Evolutionary conservation across 2,329 filamentous ascomycete genomes (phyloP).

Genomic region (Apiospora pterosperma): DNA sequence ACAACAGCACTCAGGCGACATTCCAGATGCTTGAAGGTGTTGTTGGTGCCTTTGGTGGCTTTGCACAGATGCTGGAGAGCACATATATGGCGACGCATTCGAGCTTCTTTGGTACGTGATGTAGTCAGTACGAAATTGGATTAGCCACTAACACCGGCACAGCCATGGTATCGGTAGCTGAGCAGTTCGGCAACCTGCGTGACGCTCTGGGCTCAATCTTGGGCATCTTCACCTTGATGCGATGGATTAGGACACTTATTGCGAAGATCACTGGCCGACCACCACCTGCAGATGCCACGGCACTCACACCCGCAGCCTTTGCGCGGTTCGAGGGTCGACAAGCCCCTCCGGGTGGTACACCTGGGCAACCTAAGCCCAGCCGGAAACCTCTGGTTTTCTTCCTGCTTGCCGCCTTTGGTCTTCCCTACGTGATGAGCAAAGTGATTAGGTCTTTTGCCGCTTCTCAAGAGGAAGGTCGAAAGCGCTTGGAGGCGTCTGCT

Average conservation of each 20-base stretch:
- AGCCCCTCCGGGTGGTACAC: conserved; percentile 53
- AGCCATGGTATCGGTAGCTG: conserved; percentile 98
- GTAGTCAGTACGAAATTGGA: background rate
- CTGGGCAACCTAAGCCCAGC: conserved; percentile 68
- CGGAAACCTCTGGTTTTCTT: conserved; percentile 97
- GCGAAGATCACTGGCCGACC: conserved; percentile 92
- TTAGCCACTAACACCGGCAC: conserved; percentile 9
- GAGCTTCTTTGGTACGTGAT: conserved; percentile 86
- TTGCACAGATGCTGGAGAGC: conserved; percentile 98
- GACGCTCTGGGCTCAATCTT: conserved; percentile 91
- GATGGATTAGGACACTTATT: conserved; percentile 88
- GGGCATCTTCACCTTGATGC: conserved; percentile 92
- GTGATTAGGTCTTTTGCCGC: conserved; percentile 82
- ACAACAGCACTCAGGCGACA: conserved; percentile 90
- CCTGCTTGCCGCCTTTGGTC: conserved; percentile 85
- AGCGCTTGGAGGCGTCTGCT: conserved; percentile 52
- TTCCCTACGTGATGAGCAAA: conserved; percentile 97
- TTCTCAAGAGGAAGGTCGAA: conserved; percentile 77
- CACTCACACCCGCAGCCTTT: conserved; percentile 88
- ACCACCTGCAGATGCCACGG: conserved; percentile 78
- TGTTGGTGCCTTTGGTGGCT: conserved; percentile 93
- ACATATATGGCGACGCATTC: conserved; percentile 99
- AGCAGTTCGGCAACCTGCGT: conserved; percentile 91
- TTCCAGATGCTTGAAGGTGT: conserved; percentile 99
- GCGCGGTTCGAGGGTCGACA: conserved; percentile 78